Evolutionary conservation across 768 basidiomycete species (phyloP), one percentile per base, ranked within the genome.

Genomic region (Boletus subcaerulescens): DNA sequence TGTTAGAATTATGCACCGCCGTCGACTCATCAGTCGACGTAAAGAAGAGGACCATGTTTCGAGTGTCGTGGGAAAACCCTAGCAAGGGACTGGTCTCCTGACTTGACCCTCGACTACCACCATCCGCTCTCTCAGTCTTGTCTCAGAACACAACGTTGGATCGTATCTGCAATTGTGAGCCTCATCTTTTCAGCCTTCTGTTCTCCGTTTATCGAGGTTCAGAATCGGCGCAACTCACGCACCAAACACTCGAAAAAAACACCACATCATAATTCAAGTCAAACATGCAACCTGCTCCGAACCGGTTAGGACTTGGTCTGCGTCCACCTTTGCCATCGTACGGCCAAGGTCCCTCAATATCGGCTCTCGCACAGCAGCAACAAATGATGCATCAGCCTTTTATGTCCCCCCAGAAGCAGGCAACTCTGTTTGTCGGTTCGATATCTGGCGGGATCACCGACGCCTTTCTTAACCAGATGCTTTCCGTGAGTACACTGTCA

Each of bases 371-470:
- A 78, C 85, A 88, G 78, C 89, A 91, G 78, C 87, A 91, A 60
- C 86, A 82, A 62, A 71, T 74, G 70, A 65, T 71, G 53, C 71
- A 82, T 60, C 84, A 84, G 71, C 80, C 84, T 39, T 87, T 82
- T 22, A 78, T 81, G 51, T 83, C 84, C 4, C 84, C 85, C n/a
- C 86, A 85, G 60, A 93, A 87, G 62, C 79, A 83, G 56, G 83
- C 86, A 0, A 84, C 83, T 0, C 77, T 96, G 3, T 98, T 97
- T 62, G 85, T 98, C n/a, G 94, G 94, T 11, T 91, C 92, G 57
- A 98, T 98, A 71, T 92, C 94, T 6, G 91, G 91, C 32, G 94
- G 94, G 5, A 92, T 97, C 64, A 87, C 86, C 0, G 93, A 98
- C 69, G 60, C 73, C 0, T 93, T 91, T 57, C 72, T 98, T 41